Evolutionary conservation across 352 stramenopile species (phyloP).

Genomic region (Globisporangium recalcitrans): DNA sequence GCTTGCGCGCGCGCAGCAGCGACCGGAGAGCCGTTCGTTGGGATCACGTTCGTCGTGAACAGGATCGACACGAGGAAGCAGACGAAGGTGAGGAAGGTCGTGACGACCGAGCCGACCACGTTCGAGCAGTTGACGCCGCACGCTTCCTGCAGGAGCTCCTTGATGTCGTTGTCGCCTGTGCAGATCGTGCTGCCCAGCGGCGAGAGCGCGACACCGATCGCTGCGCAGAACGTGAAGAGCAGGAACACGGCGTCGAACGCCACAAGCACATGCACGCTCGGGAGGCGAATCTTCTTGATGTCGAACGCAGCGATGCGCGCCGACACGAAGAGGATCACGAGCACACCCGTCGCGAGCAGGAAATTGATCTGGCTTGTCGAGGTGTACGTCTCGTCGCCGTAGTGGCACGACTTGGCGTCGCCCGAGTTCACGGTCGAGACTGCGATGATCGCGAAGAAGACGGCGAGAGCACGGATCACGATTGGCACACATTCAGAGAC

Average conservation of each 20-base stretch:
- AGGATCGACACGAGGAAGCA: conserved; percentile 52
- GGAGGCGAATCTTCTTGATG: conserved; percentile 44
- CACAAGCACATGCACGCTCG: conserved; percentile 30
- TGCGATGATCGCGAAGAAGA: conserved; percentile 41
- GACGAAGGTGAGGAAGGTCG: conserved; percentile 50
- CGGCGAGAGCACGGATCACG: conserved; percentile 31
- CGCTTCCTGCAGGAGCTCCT: conserved; percentile 47
- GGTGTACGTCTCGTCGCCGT: conserved; percentile 44
- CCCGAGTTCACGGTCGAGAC: conserved; percentile 30
- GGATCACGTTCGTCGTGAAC: conserved; percentile 43
- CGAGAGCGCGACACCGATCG: conserved; percentile 45
- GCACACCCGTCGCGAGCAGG: conserved; percentile 33
- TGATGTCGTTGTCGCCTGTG: conserved; percentile 40
- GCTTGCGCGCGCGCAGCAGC: conserved; percentile 22
- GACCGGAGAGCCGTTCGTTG: conserved; percentile 6
- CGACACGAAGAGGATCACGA: conserved; percentile 31
- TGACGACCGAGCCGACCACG: conserved; percentile 42
- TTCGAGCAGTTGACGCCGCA: conserved; percentile 65
- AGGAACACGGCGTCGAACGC: conserved; percentile 48
- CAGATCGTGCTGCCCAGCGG: conserved; percentile 51
- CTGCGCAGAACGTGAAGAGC: conserved; percentile 52
- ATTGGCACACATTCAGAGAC: conserved; percentile 37
- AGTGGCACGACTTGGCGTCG: conserved; percentile 48
- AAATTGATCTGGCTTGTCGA: conserved; percentile 57
- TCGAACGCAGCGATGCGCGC: conserved; percentile 48